A percentile compares a stretch with the other conserved stretches of the same genome.
Evolutionary conservation across 208 protist species (phyloP).

Genomic region (Wallacemonas sp.): DNA sequence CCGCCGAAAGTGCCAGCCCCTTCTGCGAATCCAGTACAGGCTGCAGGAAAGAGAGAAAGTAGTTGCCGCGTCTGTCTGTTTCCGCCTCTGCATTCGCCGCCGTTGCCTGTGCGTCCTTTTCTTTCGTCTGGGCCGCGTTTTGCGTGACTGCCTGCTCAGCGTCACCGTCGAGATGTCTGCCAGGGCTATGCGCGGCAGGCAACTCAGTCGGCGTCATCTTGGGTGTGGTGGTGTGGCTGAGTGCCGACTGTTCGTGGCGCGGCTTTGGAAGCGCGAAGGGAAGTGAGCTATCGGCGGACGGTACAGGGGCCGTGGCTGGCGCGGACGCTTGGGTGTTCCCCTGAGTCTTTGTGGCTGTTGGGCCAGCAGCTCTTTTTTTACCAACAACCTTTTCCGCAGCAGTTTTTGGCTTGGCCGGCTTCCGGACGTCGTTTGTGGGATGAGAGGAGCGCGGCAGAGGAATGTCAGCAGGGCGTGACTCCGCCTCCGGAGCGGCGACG

Average conservation of each 20-base stretch:
- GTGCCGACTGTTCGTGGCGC: conserved; percentile 15
- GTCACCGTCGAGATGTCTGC: too few species aligned
- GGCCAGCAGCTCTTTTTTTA: neutral
- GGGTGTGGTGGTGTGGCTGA: neutral
- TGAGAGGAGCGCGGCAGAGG: conserved; percentile 1
- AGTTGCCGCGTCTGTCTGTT: neutral
- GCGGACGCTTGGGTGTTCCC: too few species aligned
- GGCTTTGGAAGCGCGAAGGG: conserved; percentile 21
- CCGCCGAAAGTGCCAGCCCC: neutral
- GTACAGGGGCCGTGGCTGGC: neutral
- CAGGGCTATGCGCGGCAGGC: too few species aligned
- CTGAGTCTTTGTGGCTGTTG: neutral
- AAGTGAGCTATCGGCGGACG: too few species aligned
- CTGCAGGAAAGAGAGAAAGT: conserved; percentile 8
- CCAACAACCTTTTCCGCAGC: neutral
- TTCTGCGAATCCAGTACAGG: neutral
- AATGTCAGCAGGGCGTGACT: too few species aligned
- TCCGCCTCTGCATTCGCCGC: neutral
- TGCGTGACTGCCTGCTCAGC: too few species aligned
- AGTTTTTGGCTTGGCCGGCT: too few species aligned
- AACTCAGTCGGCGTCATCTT: neutral
- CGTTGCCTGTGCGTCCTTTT: too few species aligned
- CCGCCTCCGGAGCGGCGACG: too few species aligned
- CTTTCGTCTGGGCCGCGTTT: too few species aligned
- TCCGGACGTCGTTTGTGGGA: too few species aligned